Percentiles rank a stretch among this genome's conserved stretches.
phyloP scores from a whole-genome alignment of 2,329 filamentous ascomycete species.

The Bipolaris sorokiniana region DNA sequence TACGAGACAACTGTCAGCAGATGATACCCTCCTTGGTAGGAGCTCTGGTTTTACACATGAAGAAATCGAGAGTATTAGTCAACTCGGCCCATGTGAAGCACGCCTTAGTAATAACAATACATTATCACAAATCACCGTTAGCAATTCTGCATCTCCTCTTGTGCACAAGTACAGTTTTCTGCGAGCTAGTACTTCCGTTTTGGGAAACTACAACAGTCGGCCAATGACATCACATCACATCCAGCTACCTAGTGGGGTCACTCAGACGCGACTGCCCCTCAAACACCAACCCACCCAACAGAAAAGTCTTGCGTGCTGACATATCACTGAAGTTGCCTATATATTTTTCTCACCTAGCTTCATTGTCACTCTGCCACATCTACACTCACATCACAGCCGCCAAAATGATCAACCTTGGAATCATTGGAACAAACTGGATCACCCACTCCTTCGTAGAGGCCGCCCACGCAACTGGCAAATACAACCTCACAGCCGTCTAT shows the following conservation, averaged over 20 bases:
- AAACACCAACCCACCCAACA: slow-evolving; percentile 7
- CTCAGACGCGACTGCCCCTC: slow-evolving; percentile 14
- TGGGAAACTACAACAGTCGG: slow-evolving; percentile 21
- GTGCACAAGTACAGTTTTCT: slow-evolving; percentile 6
- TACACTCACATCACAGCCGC: not conserved
- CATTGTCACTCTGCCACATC: not conserved
- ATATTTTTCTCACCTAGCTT: not conserved
- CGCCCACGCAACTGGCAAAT: slow-evolving; percentile 53
- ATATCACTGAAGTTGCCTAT: not conserved
- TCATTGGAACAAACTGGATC: slow-evolving; percentile 59
- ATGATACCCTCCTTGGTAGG: slow-evolving; percentile 46
- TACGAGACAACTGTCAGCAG: slow-evolving; percentile 33
- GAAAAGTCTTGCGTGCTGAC: slow-evolving; percentile 6
- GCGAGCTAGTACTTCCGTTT: slow-evolving; percentile 12
- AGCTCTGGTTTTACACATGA: slow-evolving; percentile 28
- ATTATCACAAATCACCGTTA: not conserved
- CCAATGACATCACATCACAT: slow-evolving; percentile 25
- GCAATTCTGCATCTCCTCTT: not conserved
- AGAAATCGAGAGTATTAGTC: slow-evolving; percentile 8
- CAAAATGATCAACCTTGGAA: slow-evolving; percentile 52
- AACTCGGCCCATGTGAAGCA: slow-evolving; percentile 8
- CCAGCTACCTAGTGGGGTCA: slow-evolving; percentile 20
- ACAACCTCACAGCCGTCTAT: slow-evolving; percentile 55
- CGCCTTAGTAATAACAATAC: slow-evolving; percentile 6
- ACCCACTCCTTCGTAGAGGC: slow-evolving; percentile 56